phyloP scores from a whole-genome alignment of 2,329 filamentous ascomycete species.

The Xylaria sp. region DNA sequence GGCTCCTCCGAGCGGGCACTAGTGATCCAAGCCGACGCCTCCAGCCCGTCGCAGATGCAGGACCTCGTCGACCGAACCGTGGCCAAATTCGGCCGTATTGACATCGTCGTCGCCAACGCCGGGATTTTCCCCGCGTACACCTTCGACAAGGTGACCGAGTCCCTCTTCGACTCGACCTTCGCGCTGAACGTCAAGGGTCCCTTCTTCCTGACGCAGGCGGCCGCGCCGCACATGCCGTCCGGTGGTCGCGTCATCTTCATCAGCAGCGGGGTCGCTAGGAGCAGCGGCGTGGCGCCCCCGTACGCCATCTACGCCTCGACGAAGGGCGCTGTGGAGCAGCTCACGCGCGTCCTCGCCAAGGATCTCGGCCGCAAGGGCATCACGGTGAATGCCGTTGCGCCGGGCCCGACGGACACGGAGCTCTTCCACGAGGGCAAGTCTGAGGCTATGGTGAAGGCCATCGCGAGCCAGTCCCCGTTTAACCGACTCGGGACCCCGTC shows the following conservation, averaged over 20 bases:
- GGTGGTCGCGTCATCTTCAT: constrained; percentile 53
- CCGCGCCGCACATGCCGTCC: neutral
- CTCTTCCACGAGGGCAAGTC: constrained; percentile 63
- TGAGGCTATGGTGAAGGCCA: constrained; percentile 56
- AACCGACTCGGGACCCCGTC: constrained; percentile 58
- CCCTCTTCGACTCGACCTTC: constrained; percentile 37
- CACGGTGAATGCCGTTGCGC: constrained; percentile 61
- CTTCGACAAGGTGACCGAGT: constrained; percentile 56
- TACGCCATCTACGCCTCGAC: constrained; percentile 65
- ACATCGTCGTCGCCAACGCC: constrained; percentile 68
- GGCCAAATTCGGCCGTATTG: constrained; percentile 63
- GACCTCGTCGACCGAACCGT: constrained; percentile 60
- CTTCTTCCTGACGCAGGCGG: constrained; percentile 53
- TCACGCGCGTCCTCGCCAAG: constrained; percentile 64
- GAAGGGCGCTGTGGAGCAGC: constrained; percentile 70
- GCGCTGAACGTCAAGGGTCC: constrained; percentile 52
- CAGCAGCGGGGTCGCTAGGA: constrained; percentile 51
- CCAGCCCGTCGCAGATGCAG: constrained; percentile 57
- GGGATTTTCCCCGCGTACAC: constrained; percentile 61
- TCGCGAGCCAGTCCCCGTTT: constrained; percentile 55
- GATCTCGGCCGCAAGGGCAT: constrained; percentile 63
- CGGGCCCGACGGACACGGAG: constrained; percentile 65
- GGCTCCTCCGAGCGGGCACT: constrained; percentile 57
- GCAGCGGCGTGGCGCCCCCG: constrained; percentile 53
- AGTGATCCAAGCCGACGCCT: constrained; percentile 66